Evolutionary conservation across 306 rosid genomes (phyloP).

Genomic region (Ziziphus jujuba): DNA sequence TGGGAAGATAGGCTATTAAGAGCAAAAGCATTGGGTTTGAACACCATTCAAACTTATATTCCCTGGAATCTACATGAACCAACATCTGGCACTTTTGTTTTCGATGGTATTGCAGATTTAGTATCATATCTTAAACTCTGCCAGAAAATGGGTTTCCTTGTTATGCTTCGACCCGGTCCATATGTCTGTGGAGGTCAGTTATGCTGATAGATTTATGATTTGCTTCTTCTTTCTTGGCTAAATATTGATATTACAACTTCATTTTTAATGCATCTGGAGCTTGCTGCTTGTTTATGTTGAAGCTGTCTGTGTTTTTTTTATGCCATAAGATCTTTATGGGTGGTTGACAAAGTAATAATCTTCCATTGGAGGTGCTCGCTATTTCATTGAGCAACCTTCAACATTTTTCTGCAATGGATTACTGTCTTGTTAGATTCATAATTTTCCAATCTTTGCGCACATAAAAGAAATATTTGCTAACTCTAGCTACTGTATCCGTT

Average conservation of each 20-base stretch:
- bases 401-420: neutral
- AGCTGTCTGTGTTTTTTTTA: neutral
- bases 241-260: neutral
- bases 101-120: slow-evolving; percentile 77
- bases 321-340: too few relatives aligned
- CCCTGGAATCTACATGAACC: slow-evolving; percentile 98
- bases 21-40: slow-evolving; percentile 94
- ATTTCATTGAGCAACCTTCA: neutral
- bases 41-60: slow-evolving; percentile 83
- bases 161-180: slow-evolving; percentile 92
- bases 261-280: neutral
- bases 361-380: neutral
- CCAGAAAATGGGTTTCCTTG: slow-evolving; percentile 70
- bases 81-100: slow-evolving; percentile 58
- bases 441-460: too few relatives aligned
- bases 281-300: neutral
- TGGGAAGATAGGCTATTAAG: slow-evolving; percentile 94
- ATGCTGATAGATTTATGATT: slow-evolving; percentile 14
- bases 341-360: neutral
- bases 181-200: slow-evolving; percentile 82
- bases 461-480: neutral
- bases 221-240: neutral
- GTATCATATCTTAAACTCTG: slow-evolving; percentile 72
- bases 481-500: neutral
- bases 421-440: neutral